These are phyloP conservation scores for Aspergillus brasiliensis DNA, from an alignment of 2,329 filamentous ascomycete species.

Conservation along the genomic window DNA sequence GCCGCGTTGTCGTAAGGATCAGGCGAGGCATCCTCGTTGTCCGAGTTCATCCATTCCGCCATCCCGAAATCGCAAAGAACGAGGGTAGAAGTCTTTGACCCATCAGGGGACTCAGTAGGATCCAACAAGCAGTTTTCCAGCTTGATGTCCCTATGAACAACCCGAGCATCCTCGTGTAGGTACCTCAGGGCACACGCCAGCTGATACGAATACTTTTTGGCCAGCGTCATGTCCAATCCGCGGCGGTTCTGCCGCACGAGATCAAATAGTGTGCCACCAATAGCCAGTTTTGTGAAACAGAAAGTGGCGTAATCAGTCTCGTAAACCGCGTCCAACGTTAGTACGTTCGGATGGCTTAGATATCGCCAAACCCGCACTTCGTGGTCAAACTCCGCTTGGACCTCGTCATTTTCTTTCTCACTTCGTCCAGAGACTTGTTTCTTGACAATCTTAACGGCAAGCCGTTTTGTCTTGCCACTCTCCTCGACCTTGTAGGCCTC, in stretches of 20 bases:
- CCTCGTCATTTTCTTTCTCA: constrained; percentile 64
- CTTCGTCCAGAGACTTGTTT: constrained; percentile 58
- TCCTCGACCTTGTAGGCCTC: constrained; percentile 66
- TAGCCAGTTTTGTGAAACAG: constrained; percentile 66
- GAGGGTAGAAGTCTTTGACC: constrained; percentile 56
- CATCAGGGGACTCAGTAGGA: constrained; percentile 51
- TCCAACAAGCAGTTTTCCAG: constrained; percentile 69
- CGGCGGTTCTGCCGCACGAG: constrained; percentile 58
- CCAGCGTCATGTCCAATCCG: constrained; percentile 55
- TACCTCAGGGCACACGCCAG: constrained; percentile 66
- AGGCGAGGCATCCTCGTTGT: constrained; percentile 53
- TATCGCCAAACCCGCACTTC: constrained; percentile 70
- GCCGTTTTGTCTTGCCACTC: constrained; percentile 52
- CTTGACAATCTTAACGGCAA: constrained; percentile 68
- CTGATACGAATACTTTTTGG: constrained; percentile 64
- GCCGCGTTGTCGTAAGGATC: constrained; percentile 51
- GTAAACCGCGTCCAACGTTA: constrained; percentile 65
- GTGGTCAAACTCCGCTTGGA: constrained; percentile 69
- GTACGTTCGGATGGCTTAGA: constrained; percentile 62
- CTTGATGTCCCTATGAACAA: constrained; percentile 70
- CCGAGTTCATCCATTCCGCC: constrained; percentile 65
- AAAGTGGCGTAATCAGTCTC: constrained; percentile 70
- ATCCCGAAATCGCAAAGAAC: constrained; percentile 71
- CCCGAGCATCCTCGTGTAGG: constrained; percentile 66
- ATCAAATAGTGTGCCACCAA: constrained; percentile 66